Evolutionary conservation across 1,284 basidiomycete genomes (phyloP).

Genomic region (Coriolopsis trogii): DNA sequence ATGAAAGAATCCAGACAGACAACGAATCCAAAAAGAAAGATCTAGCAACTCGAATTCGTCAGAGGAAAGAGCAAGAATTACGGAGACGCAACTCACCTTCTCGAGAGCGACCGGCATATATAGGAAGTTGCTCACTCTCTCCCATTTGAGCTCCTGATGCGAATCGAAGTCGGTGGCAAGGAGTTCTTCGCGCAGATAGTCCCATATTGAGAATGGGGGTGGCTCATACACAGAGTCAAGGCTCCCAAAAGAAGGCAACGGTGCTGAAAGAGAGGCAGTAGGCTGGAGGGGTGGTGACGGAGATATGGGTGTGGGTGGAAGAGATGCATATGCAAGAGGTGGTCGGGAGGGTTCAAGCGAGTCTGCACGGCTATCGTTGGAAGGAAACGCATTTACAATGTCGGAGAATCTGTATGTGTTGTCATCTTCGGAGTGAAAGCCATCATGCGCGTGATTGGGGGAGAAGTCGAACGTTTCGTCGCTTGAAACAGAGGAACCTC

Average conservation of each 20-base stretch:
- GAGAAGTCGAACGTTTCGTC: conserved; percentile 24
- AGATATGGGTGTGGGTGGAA: conserved; percentile 70
- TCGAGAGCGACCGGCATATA: conserved; percentile 93
- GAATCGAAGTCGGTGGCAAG: conserved; percentile 91
- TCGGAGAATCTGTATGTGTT: conserved; percentile 21
- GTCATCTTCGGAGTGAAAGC: conserved; percentile 27
- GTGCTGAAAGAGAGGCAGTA: conserved; percentile 22
- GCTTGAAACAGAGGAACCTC: conserved; percentile 29
- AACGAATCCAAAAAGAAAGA: conserved; percentile 90
- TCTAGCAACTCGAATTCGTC: conserved; percentile 47
- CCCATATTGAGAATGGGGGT: conserved; percentile 89
- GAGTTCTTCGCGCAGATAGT: conserved; percentile 87
- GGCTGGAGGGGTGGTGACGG: conserved; percentile 44
- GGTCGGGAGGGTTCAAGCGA: conserved; percentile 9
- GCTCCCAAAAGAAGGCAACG: conserved; percentile 25
- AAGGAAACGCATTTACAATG: conserved; percentile 17
- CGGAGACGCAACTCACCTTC: conserved; percentile 58
- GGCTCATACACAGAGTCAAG: conserved; percentile 31
- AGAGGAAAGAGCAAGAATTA: conserved; percentile 1
- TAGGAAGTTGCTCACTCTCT: conserved; percentile 97
- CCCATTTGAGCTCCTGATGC: conserved; percentile 93
- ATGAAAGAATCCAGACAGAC: conserved; percentile 97
- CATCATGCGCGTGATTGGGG: conserved; percentile 21
- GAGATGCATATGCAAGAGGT: conserved; percentile 60
- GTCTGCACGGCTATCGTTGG: conserved; percentile 18